Evolutionary conservation across 176 grass and related monocot genomes (phyloP).

Genomic region (Rhipidocladum racemiflorum): DNA sequence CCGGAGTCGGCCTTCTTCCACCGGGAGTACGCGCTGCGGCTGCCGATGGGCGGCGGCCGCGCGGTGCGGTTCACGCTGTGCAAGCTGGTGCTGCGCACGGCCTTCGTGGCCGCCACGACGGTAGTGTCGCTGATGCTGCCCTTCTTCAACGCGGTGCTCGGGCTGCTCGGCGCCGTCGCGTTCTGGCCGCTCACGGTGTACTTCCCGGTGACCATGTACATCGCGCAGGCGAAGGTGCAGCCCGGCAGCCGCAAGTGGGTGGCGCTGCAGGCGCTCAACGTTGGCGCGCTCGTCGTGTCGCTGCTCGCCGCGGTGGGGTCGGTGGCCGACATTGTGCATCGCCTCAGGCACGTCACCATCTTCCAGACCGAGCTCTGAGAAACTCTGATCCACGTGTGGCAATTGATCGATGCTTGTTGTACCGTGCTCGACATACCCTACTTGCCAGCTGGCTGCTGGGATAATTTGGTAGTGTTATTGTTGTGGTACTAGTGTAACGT

Average conservation of each 20-base stretch:
- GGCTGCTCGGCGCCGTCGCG: slow-evolving; percentile 67
- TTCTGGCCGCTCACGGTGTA: slow-evolving; percentile 91
- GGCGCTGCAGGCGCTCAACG: slow-evolving; percentile 68
- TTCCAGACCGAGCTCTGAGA: slow-evolving; percentile 71
- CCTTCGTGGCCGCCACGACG: slow-evolving; percentile 61
- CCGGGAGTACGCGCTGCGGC: slow-evolving; percentile 49
- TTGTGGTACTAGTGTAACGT: not conserved
- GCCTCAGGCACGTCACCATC: slow-evolving; percentile 64
- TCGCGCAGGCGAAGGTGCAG: slow-evolving; percentile 67
- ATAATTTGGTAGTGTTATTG: not conserved
- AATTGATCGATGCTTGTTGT: not conserved
- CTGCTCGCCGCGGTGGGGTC: slow-evolving; percentile 73
- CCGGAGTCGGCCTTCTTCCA: slow-evolving; percentile 60
- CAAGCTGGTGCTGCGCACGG: slow-evolving; percentile 75
- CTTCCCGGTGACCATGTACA: slow-evolving; percentile 83
- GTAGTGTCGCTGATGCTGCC: slow-evolving; percentile 74
- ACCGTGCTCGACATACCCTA: not conserved
- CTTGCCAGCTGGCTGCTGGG: not conserved
- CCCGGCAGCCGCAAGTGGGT: slow-evolving; percentile 57
- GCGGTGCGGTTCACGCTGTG: slow-evolving; percentile 55
- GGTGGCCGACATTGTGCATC: slow-evolving; percentile 65
- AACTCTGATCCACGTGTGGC: not conserved
- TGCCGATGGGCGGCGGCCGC: slow-evolving; percentile 41
- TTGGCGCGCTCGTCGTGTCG: slow-evolving; percentile 58
- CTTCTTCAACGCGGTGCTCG: slow-evolving; percentile 90